These are phyloP conservation scores for Fraxinus pennsylvanica DNA, from an alignment of 257 asterid genomes.

Conservation along the genomic window DNA sequence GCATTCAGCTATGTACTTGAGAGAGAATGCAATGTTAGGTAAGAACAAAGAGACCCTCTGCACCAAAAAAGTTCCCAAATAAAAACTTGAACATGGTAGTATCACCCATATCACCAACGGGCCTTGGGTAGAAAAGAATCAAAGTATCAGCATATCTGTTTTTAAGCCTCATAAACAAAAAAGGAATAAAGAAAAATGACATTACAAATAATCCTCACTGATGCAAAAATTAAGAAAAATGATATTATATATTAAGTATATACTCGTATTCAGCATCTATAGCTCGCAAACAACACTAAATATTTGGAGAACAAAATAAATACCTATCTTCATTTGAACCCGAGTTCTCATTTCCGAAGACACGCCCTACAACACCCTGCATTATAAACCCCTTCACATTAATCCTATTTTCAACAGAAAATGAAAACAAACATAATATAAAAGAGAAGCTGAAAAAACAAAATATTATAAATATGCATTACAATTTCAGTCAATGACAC, in stretches of 20 bases:
- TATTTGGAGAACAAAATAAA: neutral
- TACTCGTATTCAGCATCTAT: neutral
- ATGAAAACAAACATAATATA: neutral
- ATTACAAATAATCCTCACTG: neutral
- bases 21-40: neutral
- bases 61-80: neutral
- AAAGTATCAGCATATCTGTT: neutral
- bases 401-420: constrained; percentile 17
- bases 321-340: constrained; percentile 85
- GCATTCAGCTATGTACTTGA: constrained; percentile 14
- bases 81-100: constrained; percentile 1
- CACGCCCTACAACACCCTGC: constrained; percentile 95
- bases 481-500: neutral
- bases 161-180: neutral
- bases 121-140: neutral
- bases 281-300: neutral
- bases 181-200: neutral
- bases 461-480: neutral
- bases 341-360: constrained; percentile 78
- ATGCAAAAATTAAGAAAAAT: neutral
- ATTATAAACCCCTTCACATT: constrained; percentile 22
- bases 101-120: neutral
- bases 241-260: neutral
- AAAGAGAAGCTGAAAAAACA: constrained; percentile 10
- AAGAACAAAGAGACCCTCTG: constrained; percentile 5